These are phyloP conservation scores for Tylopilus sp. DNA, from an alignment of 1,284 basidiomycete species.

Conservation along the genomic window DNA sequence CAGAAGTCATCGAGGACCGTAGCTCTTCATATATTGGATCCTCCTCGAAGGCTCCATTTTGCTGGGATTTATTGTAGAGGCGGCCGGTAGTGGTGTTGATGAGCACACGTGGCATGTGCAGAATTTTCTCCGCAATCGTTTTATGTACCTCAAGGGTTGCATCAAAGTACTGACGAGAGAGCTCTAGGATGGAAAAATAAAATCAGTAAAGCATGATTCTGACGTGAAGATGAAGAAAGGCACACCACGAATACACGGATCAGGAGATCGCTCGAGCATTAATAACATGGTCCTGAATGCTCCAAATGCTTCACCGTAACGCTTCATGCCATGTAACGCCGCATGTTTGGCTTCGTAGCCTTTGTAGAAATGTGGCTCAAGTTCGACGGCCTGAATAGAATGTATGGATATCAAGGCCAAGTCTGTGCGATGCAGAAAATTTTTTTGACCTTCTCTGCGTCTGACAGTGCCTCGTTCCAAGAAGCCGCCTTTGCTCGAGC, in stretches of 20 bases:
- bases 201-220: too few relatives aligned
- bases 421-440: too few relatives aligned
- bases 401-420: too few relatives aligned
- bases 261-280: slow-evolving; percentile 5
- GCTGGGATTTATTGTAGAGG: slow-evolving; percentile 10
- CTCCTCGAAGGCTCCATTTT: slow-evolving; percentile 11
- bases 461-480: slow-evolving; percentile 10
- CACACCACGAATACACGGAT: slow-evolving; percentile 8
- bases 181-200: not conserved
- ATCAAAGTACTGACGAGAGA: slow-evolving; percentile 5
- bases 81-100: slow-evolving; percentile 15
- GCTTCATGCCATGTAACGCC: not conserved
- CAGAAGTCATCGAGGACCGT: slow-evolving; percentile 23
- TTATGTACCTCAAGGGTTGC: not conserved
- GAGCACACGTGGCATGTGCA: slow-evolving; percentile 13
- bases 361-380: slow-evolving; percentile 3
- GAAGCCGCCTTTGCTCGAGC: not conserved
- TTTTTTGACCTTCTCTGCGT: slow-evolving; percentile 20
- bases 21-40: slow-evolving; percentile 14
- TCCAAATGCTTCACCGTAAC: not conserved
- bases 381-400: slow-evolving; percentile 7
- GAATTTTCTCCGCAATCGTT: not conserved
- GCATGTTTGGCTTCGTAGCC: slow-evolving; percentile 20
- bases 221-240: not conserved
- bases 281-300: slow-evolving; percentile 11